Percentiles rank a stretch among this genome's conserved stretches.
Conservation (phyloP, 805 yeast genomes). For the Yamadazyma tumulicola region DNA sequence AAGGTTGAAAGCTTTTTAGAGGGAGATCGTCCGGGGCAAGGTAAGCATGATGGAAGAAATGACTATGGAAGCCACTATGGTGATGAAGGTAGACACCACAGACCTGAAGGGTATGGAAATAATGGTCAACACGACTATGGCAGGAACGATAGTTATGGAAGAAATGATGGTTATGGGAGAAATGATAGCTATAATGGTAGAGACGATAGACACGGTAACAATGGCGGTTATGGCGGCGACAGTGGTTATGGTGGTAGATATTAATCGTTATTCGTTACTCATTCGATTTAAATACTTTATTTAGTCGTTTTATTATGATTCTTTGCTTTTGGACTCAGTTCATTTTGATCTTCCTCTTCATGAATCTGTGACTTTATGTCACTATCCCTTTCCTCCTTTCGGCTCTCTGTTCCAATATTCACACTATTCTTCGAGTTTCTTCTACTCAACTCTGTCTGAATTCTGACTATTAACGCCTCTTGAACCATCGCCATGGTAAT, state of each 20-base stretch:
- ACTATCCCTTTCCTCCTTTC: too few species aligned
- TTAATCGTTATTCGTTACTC: slow-evolving; percentile 13
- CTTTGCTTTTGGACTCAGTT: not conserved
- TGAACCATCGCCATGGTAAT: slow-evolving; percentile 13
- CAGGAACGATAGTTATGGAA: slow-evolving; percentile 1
- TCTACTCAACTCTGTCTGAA: slow-evolving; percentile 24
- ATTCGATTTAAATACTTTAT: slow-evolving; percentile 2
- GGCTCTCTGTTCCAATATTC: too few species aligned
- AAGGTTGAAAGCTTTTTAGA: slow-evolving; percentile 5
- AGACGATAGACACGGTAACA: slow-evolving; percentile 13
- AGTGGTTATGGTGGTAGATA: slow-evolving; percentile 9
- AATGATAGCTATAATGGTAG: slow-evolving; percentile 5
- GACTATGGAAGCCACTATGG: slow-evolving; percentile 13
- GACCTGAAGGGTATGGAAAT: slow-evolving; percentile 7
- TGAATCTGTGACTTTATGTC: too few species aligned
- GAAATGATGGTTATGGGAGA: not conserved
- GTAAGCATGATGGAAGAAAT: slow-evolving; percentile 12
- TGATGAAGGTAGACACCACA: slow-evolving; percentile 12
- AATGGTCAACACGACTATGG: slow-evolving; percentile 12
- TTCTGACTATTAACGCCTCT: slow-evolving; percentile 21
- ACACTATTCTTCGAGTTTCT: not conserved
- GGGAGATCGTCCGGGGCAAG: slow-evolving; percentile 11
- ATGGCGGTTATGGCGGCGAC: slow-evolving; percentile 17
- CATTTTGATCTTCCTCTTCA: too few species aligned
- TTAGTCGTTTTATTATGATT: too few species aligned